Evolutionary conservation across 331 rosid species (phyloP).

Genomic region (Phaseolus coccineus): DNA sequence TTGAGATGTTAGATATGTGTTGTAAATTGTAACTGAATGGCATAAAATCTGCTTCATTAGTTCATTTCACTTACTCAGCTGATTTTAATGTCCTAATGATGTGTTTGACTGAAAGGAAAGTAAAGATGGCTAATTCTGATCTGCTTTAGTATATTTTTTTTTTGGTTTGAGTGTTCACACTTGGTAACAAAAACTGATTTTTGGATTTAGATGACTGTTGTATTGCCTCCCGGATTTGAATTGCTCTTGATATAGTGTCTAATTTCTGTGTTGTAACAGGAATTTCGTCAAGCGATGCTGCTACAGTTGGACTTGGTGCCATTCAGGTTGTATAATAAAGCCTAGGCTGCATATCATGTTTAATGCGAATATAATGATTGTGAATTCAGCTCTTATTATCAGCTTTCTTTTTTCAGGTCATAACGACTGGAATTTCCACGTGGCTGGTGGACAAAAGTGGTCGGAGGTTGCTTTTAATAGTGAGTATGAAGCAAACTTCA

Average conservation of each 20-base stretch:
- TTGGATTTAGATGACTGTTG: neutral
- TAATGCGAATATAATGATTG: neutral
- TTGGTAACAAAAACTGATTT: slow-evolving; percentile 21
- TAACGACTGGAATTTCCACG: slow-evolving; percentile 75
- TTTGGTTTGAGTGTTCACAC: slow-evolving; percentile 9
- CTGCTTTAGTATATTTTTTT: neutral
- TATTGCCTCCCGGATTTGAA: slow-evolving; percentile 13
- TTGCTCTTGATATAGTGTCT: slow-evolving; percentile 36
- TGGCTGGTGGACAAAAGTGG: slow-evolving; percentile 88
- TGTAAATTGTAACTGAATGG: neutral
- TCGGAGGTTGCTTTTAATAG: slow-evolving; percentile 77
- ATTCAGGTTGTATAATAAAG: slow-evolving; percentile 60
- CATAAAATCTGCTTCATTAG: neutral
- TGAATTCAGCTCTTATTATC: neutral
- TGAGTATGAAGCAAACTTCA: slow-evolving; percentile 46
- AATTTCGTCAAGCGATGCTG: slow-evolving; percentile 62
- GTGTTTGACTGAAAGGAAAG: neutral
- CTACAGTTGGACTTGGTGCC: slow-evolving; percentile 73
- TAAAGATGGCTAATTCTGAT: slow-evolving; percentile 1
- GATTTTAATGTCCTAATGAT: neutral
- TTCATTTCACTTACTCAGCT: slow-evolving; percentile 15
- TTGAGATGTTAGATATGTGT: slow-evolving; percentile 15
- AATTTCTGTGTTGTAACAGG: slow-evolving; percentile 57
- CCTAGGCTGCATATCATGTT: neutral
- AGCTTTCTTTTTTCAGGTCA: slow-evolving; percentile 57